Percentiles rank a stretch among this genome's conserved stretches.
These are phyloP conservation scores for Clarireedia monteithiana DNA, from an alignment of 2,329 filamentous ascomycete species.

Conservation along the genomic window DNA sequence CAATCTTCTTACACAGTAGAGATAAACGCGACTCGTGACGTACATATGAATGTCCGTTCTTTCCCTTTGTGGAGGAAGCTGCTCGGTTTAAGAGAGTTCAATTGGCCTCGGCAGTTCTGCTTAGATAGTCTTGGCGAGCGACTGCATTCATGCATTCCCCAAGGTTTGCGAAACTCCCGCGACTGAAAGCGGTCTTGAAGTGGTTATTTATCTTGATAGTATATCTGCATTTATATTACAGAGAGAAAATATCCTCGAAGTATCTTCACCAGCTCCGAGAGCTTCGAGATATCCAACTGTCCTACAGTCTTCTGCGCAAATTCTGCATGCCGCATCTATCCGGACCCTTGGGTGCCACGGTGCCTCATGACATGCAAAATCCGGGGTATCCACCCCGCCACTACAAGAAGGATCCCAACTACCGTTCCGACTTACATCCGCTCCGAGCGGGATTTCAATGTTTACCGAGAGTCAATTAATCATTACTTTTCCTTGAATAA, in stretches of 20 bases:
- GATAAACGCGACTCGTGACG: neutral
- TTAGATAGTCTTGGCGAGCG: neutral
- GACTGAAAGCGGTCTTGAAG: neutral
- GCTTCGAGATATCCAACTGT: too few species aligned
- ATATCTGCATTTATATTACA: neutral
- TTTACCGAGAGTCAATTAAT: too few species aligned
- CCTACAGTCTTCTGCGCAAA: too few species aligned
- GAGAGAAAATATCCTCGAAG: too few species aligned
- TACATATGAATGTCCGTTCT: neutral
- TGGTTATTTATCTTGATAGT: too few species aligned
- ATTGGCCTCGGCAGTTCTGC: constrained; percentile 4
- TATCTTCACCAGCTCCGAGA: too few species aligned
- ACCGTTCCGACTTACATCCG: too few species aligned
- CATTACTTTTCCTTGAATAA: too few species aligned
- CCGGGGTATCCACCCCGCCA: constrained; percentile 4
- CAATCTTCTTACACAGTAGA: neutral
- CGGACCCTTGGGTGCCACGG: neutral
- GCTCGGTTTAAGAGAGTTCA: constrained; percentile 4
- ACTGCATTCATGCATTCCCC: neutral
- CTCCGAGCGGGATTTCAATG: too few species aligned
- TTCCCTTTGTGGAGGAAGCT: neutral
- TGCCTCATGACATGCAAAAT: constrained; percentile 2
- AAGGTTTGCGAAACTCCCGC: neutral
- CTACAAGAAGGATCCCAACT: too few species aligned
- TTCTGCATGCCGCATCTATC: too few species aligned